A percentile compares a stretch with the other conserved stretches of the same genome.
These are phyloP conservation scores for Wallacemonas sp. DNA, from an alignment of 208 protist genomes.

Conservation along the genomic window DNA sequence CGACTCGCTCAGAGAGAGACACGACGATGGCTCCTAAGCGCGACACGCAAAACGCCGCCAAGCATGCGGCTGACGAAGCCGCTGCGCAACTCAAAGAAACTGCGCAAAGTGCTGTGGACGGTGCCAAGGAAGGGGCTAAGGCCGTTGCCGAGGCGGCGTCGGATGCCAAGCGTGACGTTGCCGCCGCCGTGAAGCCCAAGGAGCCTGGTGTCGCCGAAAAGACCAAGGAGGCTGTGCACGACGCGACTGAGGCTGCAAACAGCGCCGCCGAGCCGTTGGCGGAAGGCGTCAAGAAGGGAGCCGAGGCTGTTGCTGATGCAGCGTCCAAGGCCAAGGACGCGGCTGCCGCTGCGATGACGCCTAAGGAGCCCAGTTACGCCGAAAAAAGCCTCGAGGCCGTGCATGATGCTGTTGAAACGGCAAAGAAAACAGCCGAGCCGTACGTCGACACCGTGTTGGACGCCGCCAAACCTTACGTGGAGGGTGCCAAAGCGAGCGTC, in stretches of 20 bases:
- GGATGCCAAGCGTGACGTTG: too few relatives aligned
- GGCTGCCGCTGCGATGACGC: background rate
- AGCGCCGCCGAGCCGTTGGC: slow-evolving; percentile 6
- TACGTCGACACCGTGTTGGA: slow-evolving; percentile 28
- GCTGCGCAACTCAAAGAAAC: background rate
- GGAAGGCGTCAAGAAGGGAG: slow-evolving; percentile 21
- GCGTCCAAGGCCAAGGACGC: background rate
- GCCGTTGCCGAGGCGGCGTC: slow-evolving; percentile 18
- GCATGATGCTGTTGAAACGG: slow-evolving; percentile 28
- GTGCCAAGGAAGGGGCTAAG: slow-evolving; percentile 22
- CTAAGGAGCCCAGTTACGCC: slow-evolving; percentile 2
- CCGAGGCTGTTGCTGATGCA: slow-evolving; percentile 25
- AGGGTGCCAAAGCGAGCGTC: slow-evolving; percentile 21
- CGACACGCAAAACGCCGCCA: background rate
- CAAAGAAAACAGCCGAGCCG: slow-evolving; percentile 20
- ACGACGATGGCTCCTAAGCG: too few relatives aligned
- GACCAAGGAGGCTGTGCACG: slow-evolving; percentile 7
- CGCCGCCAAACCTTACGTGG: slow-evolving; percentile 7
- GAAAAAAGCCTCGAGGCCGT: slow-evolving; percentile 14
- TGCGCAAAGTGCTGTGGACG: slow-evolving; percentile 15
- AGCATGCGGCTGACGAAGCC: slow-evolving; percentile 9
- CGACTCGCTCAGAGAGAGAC: too few relatives aligned
- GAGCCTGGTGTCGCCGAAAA: too few relatives aligned
- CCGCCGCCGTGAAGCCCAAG: too few relatives aligned
- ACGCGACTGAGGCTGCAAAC: background rate